Evolutionary conservation across 2,329 filamentous ascomycete genomes (phyloP).

Genomic region (Cercospora zeina): DNA sequence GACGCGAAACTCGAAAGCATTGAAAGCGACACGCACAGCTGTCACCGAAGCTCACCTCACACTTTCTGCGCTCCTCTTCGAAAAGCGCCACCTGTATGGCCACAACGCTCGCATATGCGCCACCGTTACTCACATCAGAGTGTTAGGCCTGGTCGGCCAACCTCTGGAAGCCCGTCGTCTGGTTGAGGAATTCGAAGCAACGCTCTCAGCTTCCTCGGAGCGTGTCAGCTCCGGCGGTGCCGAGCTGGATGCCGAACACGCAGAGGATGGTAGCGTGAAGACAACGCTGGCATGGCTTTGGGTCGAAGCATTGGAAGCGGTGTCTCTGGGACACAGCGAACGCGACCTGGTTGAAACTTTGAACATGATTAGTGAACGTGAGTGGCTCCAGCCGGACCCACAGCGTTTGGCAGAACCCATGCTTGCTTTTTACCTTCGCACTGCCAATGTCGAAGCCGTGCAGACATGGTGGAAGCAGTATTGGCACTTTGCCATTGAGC

Average conservation of each 20-base stretch:
- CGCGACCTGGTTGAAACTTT: conserved; percentile 59
- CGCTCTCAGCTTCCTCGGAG: background rate
- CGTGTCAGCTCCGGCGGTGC: background rate
- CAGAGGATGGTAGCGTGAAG: background rate
- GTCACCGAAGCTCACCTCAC: background rate
- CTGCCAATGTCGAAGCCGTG: conserved; percentile 60
- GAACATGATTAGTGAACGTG: conserved; percentile 50
- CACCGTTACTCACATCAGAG: background rate
- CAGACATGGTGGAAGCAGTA: conserved; percentile 57
- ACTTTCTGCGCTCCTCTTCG: background rate
- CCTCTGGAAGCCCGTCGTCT: background rate
- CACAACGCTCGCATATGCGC: background rate
- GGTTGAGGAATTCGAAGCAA: background rate
- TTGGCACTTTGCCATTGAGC: background rate
- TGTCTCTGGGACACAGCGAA: conserved; percentile 61
- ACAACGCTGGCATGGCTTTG: background rate
- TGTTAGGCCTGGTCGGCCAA: background rate
- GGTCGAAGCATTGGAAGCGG: conserved; percentile 52
- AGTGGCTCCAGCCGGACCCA: background rate
- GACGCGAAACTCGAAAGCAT: no score
- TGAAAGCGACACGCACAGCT: background rate
- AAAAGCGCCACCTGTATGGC: background rate
- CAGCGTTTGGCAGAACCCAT: conserved; percentile 9
- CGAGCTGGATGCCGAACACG: background rate
- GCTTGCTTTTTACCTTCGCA: conserved; percentile 61